Evolutionary conservation across 2,329 filamentous ascomycete genomes (phyloP).

Genomic region (Clarireedia paspali): DNA sequence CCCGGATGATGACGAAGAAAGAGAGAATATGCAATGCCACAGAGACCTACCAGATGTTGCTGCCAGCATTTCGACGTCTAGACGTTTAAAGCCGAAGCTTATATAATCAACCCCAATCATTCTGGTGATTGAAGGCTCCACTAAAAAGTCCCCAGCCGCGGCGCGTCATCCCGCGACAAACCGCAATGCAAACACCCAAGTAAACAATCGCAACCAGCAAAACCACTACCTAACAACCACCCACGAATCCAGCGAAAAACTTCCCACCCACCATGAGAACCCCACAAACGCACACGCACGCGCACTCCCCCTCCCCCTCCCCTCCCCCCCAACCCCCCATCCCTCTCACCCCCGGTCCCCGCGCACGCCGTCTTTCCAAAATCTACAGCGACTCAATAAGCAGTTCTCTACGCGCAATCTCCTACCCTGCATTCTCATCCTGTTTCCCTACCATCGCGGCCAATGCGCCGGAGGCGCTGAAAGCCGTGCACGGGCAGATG

Average conservation of each 20-base stretch:
- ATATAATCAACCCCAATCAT: neutral
- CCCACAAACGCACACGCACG: conserved; percentile 4
- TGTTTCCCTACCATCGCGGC: conserved; percentile 55
- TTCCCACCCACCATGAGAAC: neutral
- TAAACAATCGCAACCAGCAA: neutral
- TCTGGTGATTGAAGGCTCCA: too few relatives aligned
- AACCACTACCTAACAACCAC: neutral
- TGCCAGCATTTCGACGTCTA: too few relatives aligned
- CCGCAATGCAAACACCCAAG: neutral
- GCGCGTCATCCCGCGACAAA: neutral
- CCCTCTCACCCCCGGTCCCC: conserved; percentile 42
- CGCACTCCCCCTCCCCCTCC: conserved; percentile 21
- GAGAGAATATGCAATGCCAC: too few relatives aligned
- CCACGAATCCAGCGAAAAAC: neutral
- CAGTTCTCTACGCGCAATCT: conserved; percentile 48
- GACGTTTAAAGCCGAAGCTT: too few relatives aligned
- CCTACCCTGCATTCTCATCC: conserved; percentile 48
- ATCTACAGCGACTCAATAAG: conserved; percentile 45
- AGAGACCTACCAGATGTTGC: too few relatives aligned
- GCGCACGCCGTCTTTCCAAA: conserved; percentile 46
- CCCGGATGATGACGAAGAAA: too few relatives aligned
- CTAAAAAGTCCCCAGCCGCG: neutral
- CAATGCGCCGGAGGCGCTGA: conserved; percentile 42
- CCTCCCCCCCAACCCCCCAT: conserved; percentile 32
- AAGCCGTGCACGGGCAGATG: conserved; percentile 50